These are phyloP conservation scores for Punctularia strigosozonata DNA, from an alignment of 768 basidiomycete species.

Conservation along the genomic window DNA sequence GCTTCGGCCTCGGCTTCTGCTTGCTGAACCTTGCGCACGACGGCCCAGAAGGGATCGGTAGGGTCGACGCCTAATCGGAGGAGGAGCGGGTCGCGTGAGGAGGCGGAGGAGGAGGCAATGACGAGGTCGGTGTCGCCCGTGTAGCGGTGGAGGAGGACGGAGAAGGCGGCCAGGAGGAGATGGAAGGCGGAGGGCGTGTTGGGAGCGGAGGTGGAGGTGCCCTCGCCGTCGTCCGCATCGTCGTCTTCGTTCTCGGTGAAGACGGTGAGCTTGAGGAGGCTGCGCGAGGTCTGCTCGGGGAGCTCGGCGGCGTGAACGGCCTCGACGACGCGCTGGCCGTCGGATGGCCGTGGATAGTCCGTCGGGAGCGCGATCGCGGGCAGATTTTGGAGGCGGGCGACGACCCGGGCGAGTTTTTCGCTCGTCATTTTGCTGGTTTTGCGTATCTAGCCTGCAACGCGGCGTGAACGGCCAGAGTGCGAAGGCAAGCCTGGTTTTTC, in stretches of 20 bases:
- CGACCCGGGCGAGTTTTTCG: conserved; percentile 35
- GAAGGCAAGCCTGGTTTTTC: too few species aligned
- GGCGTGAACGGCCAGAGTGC: too few species aligned
- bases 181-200: conserved; percentile 77
- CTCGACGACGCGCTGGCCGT: conserved; percentile 70
- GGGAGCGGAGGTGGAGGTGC: conserved; percentile 14
- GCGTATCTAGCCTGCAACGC: too few species aligned
- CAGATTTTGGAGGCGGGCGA: conserved; percentile 61
- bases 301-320: conserved; percentile 65
- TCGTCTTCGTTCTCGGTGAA: conserved; percentile 45
- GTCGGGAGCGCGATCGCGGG: conserved; percentile 90
- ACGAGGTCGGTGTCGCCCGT: conserved; percentile 93
- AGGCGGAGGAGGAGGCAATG: conserved; percentile 78
- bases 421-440: conserved; percentile 19
- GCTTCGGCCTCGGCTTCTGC: conserved; percentile 74
- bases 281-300: conserved; percentile 61
- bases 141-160: conserved; percentile 83
- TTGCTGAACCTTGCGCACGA: conserved; percentile 77
- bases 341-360: conserved; percentile 83
- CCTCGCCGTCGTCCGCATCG: conserved; percentile 36
- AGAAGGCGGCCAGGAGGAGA: conserved; percentile 84
- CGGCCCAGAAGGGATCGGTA: conserved; percentile 78
- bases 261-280: conserved; percentile 72
- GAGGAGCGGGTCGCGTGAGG: conserved; percentile 67
- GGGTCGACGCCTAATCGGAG: conserved; percentile 78